Evolutionary conservation across 2,329 filamentous ascomycete genomes (phyloP), one percentile per base, ranked within the genome.

Genomic region (Cladophialophora chaetospira): DNA sequence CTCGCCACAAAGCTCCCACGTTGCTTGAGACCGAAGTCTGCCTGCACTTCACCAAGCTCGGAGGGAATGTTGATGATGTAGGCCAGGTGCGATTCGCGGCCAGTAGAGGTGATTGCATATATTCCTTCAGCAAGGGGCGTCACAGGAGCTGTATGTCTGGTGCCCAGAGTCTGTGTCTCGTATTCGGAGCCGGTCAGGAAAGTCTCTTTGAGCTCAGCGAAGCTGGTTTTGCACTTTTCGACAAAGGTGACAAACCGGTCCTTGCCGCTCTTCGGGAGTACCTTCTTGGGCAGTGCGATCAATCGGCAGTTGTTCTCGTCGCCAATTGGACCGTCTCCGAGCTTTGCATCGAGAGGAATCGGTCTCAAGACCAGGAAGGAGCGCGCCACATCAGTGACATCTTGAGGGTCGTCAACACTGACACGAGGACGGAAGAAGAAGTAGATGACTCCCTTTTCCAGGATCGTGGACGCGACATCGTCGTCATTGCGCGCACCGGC

Each of bases 401-500:
- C 79, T 15, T 86, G 80, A 0, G 90, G 86, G 5, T 89, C 80
- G 3, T 90, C 83, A 23, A 89, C 80, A 48, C 84, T 83, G 33
- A 96, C 89, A 10, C 90, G 86, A 5, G 85, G 85, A 15, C 91
- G 86, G 66, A 88, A 87, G 77, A 96, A 95, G 79, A 96, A 96
- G 77, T 96, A 96, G 64, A 96, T 86, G 65, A 94, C 82, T 3
- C 91, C 91, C 67, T 94, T 96, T 68, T 97, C 91, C 2, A 95
- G 79, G 21, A 96, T 84, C 57, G 77, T 85, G 4, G 81, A 82
- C 1, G 84, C 77, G 35, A 81, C 71, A 2, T 75, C 72, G 2
- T 75, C 72, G 42, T 79, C 71, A 65, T 79, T 78, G 38, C 82
- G 77, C 48, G 79, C 69, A 15, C 77, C 71, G 2, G 81, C 79